Evolutionary conservation across 306 rosid genomes (phyloP).

Genomic region (Arachis hypogaea): DNA sequence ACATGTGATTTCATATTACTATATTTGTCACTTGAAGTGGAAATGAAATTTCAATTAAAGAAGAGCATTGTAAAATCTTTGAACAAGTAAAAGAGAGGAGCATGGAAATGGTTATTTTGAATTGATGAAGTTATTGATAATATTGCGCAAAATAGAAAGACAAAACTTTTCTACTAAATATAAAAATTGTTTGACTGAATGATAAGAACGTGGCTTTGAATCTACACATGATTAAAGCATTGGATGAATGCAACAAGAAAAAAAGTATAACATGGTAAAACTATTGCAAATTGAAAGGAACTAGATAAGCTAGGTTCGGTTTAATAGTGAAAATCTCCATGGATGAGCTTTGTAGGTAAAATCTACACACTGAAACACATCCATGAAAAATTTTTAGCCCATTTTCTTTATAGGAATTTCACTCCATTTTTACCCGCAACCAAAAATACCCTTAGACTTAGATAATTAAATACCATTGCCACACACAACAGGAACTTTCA

Average conservation of each 20-base stretch:
- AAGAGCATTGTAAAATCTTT: slow-evolving; percentile 24
- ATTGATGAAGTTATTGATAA: neutral
- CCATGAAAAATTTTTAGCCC: too few relatives aligned
- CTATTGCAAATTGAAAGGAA: neutral
- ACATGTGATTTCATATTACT: slow-evolving; percentile 9
- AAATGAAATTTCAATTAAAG: slow-evolving; percentile 17
- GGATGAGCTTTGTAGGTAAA: too few relatives aligned
- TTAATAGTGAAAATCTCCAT: too few relatives aligned
- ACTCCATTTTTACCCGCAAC: too few relatives aligned
- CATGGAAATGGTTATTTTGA: slow-evolving; percentile 5
- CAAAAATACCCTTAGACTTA: neutral
- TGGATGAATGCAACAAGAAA: slow-evolving; percentile 3
- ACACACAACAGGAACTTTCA: neutral
- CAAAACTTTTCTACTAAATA: slow-evolving; percentile 19
- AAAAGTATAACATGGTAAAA: neutral
- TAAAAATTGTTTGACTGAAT: slow-evolving; percentile 1
- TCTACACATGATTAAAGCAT: slow-evolving; percentile 8
- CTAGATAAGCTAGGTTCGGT: neutral
- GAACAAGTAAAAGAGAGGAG: slow-evolving; percentile 23
- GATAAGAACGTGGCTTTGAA: neutral
- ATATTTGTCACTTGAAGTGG: slow-evolving; percentile 25
- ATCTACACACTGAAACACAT: too few relatives aligned
- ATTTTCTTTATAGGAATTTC: too few relatives aligned
- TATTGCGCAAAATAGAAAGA: neutral
- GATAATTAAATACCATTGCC: slow-evolving; percentile 3